Evolutionary conservation across 1,139 yeast genomes (phyloP), one percentile per base, ranked within the genome.

Genomic region (Meyerozyma sp.): DNA sequence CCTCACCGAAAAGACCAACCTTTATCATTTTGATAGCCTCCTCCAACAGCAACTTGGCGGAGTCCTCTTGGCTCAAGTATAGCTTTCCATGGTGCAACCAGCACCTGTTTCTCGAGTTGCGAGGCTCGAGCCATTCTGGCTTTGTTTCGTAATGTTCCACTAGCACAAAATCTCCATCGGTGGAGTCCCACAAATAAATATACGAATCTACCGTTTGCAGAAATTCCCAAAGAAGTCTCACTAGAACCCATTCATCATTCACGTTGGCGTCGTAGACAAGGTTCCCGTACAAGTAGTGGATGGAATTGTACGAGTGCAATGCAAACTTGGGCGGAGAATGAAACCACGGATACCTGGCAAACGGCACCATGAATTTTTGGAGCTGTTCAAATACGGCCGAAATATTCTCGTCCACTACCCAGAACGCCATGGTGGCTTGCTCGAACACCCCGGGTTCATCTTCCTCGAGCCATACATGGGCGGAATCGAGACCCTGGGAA

Each of bases 401-500:
- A 10, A 39, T 18, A 20, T 30, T 32, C 13, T 41, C 43, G 11
- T 34, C 26, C 16, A 18, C 13, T 10, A 34, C 20, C 37, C 37
- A 34, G 37, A 34, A 34, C 5, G 26, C 37, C 25, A 18, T 10
- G 4, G 37, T 34, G 13, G 37, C 14, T 13, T 11, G 11, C 13
- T 34, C 37, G 16, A 20, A 34, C 11, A 34, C 11, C n/a, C 37
- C 37, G 26, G 25, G 26, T 10, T 34, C 37, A 10, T 21, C 26
- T 7, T 11, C 13, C n/a, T 11, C 16, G 5, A 34, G 37, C 37
- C 37, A 34, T 10, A 34, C 20, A 13, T 34, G 37, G 14, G 26
- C 44, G 43, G 30, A 49, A 35, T 5, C 52, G 13, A 27, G 29
- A n/a, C 29, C 29, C 11, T 27, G n/a, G 29, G 29, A 27, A 27